A percentile compares a stretch with the other conserved stretches of the same genome.
Conservation (phyloP, 2,329 filamentous ascomycete genomes). For the Ophiostoma sp. region DNA sequence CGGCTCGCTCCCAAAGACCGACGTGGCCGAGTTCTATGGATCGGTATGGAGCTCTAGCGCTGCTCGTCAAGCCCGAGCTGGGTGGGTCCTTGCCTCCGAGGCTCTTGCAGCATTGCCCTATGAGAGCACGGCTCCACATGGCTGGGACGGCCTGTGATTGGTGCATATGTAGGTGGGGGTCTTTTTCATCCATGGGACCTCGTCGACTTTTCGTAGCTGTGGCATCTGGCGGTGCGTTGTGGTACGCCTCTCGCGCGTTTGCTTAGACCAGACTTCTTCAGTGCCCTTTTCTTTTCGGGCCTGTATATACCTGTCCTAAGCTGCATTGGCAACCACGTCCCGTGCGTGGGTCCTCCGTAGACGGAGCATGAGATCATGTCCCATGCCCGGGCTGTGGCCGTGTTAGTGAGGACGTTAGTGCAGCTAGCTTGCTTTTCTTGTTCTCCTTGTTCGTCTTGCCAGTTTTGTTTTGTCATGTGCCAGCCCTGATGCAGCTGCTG, state of each 20-base stretch:
- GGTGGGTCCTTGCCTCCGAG: neutral
- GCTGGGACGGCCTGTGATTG: neutral
- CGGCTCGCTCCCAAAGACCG: conserved; percentile 13
- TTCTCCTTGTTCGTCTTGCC: neutral
- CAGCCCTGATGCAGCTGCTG: neutral
- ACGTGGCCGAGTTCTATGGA: neutral
- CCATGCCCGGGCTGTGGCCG: neutral
- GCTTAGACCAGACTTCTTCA: too few species aligned
- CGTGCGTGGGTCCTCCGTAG: neutral
- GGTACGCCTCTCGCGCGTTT: too few species aligned
- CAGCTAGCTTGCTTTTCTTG: neutral
- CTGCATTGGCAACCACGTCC: neutral
- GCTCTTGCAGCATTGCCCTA: conserved; percentile 2
- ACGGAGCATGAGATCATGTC: conserved; percentile 9
- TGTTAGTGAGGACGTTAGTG: neutral
- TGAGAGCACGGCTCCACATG: neutral
- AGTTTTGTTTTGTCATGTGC: neutral
- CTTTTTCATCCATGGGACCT: conserved; percentile 13
- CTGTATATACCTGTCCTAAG: neutral
- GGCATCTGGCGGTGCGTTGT: neutral
- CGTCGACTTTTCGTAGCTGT: neutral
- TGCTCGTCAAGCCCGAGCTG: neutral
- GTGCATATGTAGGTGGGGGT: neutral
- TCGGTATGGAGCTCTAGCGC: conserved; percentile 1
- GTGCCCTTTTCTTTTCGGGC: neutral